These are phyloP conservation scores for Eucalyptus marginata DNA, from an alignment of 345 rosid genomes.

Conservation along the genomic window DNA sequence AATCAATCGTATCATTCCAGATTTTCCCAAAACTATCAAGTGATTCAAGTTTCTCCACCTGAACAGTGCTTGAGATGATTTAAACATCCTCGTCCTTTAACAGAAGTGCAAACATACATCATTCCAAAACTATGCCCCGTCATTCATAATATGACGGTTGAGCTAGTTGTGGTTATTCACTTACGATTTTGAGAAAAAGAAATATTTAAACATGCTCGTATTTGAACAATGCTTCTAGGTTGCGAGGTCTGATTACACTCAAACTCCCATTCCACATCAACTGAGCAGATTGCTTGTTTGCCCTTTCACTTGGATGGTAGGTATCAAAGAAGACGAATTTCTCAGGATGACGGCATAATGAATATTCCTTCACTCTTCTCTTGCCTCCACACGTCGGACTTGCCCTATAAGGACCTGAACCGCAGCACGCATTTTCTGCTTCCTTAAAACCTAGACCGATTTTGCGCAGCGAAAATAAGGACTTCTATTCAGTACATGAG, in stretches of 20 bases:
- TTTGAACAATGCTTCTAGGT: neutral
- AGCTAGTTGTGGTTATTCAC: neutral
- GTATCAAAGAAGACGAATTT: constrained; percentile 24
- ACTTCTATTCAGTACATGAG: neutral
- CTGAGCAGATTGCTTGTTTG: constrained; percentile 11
- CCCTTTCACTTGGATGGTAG: constrained; percentile 15
- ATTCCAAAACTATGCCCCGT: neutral
- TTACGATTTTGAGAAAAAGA: neutral
- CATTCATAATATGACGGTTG: neutral
- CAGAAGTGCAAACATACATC: neutral
- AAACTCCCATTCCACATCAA: neutral
- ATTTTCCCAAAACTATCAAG: neutral
- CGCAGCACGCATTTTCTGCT: neutral
- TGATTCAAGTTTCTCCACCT: neutral
- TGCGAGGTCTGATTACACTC: neutral
- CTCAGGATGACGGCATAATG: neutral
- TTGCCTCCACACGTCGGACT: neutral
- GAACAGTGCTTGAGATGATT: neutral
- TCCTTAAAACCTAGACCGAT: constrained; percentile 1
- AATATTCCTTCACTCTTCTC: neutral
- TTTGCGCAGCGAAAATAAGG: neutral
- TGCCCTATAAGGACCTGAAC: neutral
- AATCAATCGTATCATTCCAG: neutral
- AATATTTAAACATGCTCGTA: neutral
- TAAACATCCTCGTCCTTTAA: neutral